Base-by-base conservation (phyloP, 345 rosid species). In the Erucastrum elatum region DNA sequence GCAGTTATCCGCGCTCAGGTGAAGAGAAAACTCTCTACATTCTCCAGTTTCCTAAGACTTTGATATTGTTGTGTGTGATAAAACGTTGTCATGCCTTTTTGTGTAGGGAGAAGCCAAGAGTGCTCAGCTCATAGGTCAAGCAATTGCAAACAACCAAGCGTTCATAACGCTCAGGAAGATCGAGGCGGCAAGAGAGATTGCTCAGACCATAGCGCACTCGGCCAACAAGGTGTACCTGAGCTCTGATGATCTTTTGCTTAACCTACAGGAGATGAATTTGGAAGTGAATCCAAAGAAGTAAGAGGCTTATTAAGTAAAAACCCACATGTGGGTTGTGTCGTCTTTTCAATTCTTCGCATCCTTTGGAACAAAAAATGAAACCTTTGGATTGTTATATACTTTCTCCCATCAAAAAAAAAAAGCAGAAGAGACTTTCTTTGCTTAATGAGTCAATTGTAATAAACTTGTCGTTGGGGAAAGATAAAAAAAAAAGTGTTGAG, bases 1-100 rank as follows among this genome's bases (percentile, higher is more conserved):
- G 97, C 96, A 41, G 82, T 94, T 29, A 94, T 94, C 80, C 86
- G 96, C 65, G 97, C 97, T 0, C 88, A 94, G 94, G 98, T 92
- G 58, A 77, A 61, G 9, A 72, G 1, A 66, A n/a, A n/a, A 13
- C 3, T 33, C 3, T 66, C 21, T 66, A n/a, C n/a, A n/a, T n/a
- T n/a, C n/a, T n/a, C n/a, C n/a, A n/a, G n/a, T n/a, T n/a, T n/a
- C n/a, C n/a, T n/a, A n/a, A n/a, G n/a, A n/a, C n/a, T n/a, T n/a
- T n/a, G n/a, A n/a, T 44, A 61, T 12, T 15, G 25, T 53, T 77
- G 37, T 41, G 37, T 41, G 49, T 72, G 67, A 71, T 64, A 63
- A 53, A 44, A 16, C 5, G 35, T 12, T 75, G 25, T 29, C 11
- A 17, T 75, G 60, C 46, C 60, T 68, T 41, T 35, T 12, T 75